These are phyloP conservation scores for Penicillium canariense DNA, from an alignment of 495 filamentous ascomycete genomes.

Conservation along the genomic window DNA sequence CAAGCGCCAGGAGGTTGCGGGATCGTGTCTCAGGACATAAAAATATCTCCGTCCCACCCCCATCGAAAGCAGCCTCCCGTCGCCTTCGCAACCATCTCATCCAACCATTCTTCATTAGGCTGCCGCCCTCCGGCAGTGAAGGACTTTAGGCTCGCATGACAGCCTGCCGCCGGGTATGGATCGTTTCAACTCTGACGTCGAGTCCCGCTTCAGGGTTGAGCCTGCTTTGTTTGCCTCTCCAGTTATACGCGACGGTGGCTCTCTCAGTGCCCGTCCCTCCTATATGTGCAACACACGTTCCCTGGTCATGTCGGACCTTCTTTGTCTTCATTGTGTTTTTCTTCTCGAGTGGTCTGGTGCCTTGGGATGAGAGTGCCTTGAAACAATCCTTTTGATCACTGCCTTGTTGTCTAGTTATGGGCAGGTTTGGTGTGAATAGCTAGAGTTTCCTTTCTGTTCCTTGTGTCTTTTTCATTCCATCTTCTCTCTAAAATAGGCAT, in stretches of 20 bases:
- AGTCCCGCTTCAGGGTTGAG: neutral
- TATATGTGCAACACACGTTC: slow-evolving; percentile 21
- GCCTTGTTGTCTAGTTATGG: slow-evolving; percentile 8
- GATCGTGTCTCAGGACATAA: slow-evolving; percentile 17
- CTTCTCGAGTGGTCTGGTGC: neutral
- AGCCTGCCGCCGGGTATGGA: slow-evolving; percentile 8
- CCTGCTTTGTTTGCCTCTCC: slow-evolving; percentile 10
- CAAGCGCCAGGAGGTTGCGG: slow-evolving; percentile 25
- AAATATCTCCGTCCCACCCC: slow-evolving; percentile 11
- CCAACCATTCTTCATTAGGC: slow-evolving; percentile 17
- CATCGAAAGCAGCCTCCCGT: slow-evolving; percentile 9
- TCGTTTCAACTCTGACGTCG: slow-evolving; percentile 15
- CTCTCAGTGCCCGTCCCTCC: neutral
- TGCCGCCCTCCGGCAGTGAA: slow-evolving; percentile 1
- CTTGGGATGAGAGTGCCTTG: slow-evolving; percentile 3
- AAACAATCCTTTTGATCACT: slow-evolving; percentile 11
- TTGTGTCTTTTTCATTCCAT: neutral
- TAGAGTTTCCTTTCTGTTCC: neutral
- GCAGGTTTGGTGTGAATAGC: slow-evolving; percentile 12
- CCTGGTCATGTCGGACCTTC: neutral
- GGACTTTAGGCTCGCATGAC: neutral
- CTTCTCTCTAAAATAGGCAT: neutral
- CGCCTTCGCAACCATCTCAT: slow-evolving; percentile 10
- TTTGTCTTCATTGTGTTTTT: slow-evolving; percentile 7
- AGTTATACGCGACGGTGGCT: slow-evolving; percentile 12